Evolutionary conservation across 768 basidiomycete genomes (phyloP).

Genomic region (Rhodosporidiobolus odoratus): DNA sequence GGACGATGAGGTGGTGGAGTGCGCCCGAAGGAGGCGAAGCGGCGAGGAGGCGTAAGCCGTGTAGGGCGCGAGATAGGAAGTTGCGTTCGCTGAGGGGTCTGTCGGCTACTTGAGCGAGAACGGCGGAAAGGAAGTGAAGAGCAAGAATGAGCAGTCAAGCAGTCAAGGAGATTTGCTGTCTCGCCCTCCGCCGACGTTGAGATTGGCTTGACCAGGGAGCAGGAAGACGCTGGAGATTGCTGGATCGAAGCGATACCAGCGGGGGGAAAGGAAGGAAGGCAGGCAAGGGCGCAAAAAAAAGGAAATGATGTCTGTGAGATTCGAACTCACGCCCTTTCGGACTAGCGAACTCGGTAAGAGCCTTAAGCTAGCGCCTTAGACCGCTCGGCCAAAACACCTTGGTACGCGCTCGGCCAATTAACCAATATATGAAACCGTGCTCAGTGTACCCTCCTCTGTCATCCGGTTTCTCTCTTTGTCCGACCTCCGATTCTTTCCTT

Average conservation of each 20-base stretch:
- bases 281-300: not conserved
- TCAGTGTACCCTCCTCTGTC: not conserved
- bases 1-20: not conserved
- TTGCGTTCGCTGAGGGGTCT: too few relatives aligned
- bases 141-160: not conserved
- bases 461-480: too few relatives aligned
- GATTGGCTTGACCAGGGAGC: too few relatives aligned
- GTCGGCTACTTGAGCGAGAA: too few relatives aligned
- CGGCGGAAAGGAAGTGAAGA: too few relatives aligned
- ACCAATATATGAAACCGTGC: too few relatives aligned
- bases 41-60: not conserved
- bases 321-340: slow-evolving; percentile 37
- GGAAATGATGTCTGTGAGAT: slow-evolving; percentile 32
- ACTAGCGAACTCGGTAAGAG: slow-evolving; percentile 19
- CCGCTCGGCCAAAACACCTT: slow-evolving; percentile 39
- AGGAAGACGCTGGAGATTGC: not conserved
- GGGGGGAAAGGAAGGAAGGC: not conserved
- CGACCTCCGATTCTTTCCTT: too few relatives aligned
- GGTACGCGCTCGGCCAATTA: too few relatives aligned
- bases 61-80: too few relatives aligned
- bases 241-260: too few relatives aligned
- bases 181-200: too few relatives aligned
- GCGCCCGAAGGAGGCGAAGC: not conserved
- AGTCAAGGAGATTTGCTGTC: too few relatives aligned
- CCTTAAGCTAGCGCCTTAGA: slow-evolving; percentile 42